These are phyloP conservation scores for Plasmodiophora brassicae DNA, from an alignment of 208 protist species.

Conservation along the genomic window DNA sequence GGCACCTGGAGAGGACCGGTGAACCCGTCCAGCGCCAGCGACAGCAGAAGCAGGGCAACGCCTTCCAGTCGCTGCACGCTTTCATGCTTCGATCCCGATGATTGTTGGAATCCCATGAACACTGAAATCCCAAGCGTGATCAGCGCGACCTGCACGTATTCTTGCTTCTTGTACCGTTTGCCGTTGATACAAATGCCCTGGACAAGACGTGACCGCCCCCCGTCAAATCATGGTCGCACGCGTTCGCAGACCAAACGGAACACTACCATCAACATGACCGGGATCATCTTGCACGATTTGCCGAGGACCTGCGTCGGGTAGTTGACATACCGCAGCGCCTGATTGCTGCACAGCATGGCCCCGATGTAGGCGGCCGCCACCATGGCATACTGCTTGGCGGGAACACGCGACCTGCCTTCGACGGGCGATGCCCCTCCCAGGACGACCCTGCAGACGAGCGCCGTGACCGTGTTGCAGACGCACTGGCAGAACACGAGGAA, in stretches of 20 bases:
- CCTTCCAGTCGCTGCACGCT: background rate
- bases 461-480: background rate
- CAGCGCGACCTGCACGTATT: background rate
- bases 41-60: background rate
- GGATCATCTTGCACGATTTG: slow-evolving; percentile 29
- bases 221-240: too few species aligned
- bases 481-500: slow-evolving; percentile 27
- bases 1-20: slow-evolving; percentile 7
- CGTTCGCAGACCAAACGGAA: background rate
- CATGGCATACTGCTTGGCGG: background rate
- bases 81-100: background rate
- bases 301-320: slow-evolving; percentile 24
- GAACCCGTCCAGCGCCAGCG: background rate
- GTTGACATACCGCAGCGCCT: background rate
- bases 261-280: slow-evolving; percentile 26
- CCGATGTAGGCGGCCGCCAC: background rate
- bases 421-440: background rate
- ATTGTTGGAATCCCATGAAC: background rate
- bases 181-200: background rate
- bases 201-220: background rate
- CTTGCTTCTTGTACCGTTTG: background rate
- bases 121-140: background rate
- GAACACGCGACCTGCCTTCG: background rate
- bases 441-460: background rate
- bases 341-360: background rate